Conservation (phyloP, 192 early-diverging fungal species). For the Linnemannia schmuckeri region DNA sequence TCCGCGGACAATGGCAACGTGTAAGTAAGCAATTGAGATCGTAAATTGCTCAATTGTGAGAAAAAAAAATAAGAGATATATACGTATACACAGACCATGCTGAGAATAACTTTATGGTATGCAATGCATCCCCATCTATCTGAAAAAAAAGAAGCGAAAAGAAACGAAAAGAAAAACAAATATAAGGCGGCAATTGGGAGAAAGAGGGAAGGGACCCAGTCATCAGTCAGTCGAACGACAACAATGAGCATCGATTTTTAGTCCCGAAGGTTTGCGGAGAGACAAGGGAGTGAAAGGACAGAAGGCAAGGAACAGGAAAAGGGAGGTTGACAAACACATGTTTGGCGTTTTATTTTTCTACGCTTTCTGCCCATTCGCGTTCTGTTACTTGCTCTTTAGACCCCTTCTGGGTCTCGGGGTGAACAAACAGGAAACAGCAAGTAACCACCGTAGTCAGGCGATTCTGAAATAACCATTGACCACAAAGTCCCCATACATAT, state of each 20-base stretch:
- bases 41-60: neutral
- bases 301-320: too few species aligned
- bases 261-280: too few species aligned
- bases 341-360: too few species aligned
- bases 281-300: too few species aligned
- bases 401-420: too few species aligned
- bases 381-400: too few species aligned
- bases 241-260: too few species aligned
- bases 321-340: too few species aligned
- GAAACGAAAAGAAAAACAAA: neutral
- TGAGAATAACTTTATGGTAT: neutral
- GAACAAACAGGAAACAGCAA: too few species aligned
- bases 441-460: neutral
- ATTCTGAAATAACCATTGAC: neutral
- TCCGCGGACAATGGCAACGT: neutral
- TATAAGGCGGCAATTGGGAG: neutral
- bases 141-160: neutral
- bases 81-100: neutral
- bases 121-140: constrained; percentile 4
- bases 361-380: too few species aligned
- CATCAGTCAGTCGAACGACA: neutral
- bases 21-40: constrained; percentile 6
- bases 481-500: neutral
- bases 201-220: neutral
- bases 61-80: neutral